Evolutionary conservation across 805 yeast species (phyloP).

Genomic region (Teunomyces panamensis): DNA sequence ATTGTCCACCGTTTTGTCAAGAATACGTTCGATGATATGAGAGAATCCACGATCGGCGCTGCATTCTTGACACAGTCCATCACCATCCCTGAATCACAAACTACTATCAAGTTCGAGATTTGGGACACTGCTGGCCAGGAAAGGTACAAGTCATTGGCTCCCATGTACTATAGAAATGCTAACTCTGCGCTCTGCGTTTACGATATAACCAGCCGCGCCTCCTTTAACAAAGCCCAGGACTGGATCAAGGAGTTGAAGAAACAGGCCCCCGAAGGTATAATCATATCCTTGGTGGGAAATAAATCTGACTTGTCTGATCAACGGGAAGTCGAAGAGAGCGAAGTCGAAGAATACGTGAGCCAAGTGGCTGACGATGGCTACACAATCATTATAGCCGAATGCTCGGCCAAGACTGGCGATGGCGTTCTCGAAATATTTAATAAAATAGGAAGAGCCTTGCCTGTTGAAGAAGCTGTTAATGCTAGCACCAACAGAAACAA

Average conservation of each 20-base stretch:
- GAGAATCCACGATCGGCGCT: slow-evolving; percentile 83
- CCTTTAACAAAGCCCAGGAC: slow-evolving; percentile 66
- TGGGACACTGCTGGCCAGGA: slow-evolving; percentile 92
- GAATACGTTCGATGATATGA: slow-evolving; percentile 66
- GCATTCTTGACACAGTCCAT: slow-evolving; percentile 74
- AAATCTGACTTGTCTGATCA: slow-evolving; percentile 55
- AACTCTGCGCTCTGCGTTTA: slow-evolving; percentile 78
- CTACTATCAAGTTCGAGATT: slow-evolving; percentile 67
- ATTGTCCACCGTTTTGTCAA: slow-evolving; percentile 69
- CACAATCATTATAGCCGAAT: slow-evolving; percentile 32
- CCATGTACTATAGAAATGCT: slow-evolving; percentile 80
- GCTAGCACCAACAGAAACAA: slow-evolving; percentile 23
- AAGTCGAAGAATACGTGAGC: slow-evolving; percentile 48
- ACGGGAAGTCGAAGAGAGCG: slow-evolving; percentile 40
- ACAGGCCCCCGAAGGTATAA: slow-evolving; percentile 71
- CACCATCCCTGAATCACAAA: slow-evolving; percentile 47
- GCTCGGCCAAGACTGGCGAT: slow-evolving; percentile 45
- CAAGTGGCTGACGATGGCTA: slow-evolving; percentile 46
- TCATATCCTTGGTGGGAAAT: slow-evolving; percentile 83
- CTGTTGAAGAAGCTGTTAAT: slow-evolving; percentile 35
- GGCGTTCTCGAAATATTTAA: slow-evolving; percentile 42
- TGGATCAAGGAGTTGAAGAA: slow-evolving; percentile 80
- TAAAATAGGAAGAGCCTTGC: slow-evolving; percentile 40
- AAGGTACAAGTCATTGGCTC: slow-evolving; percentile 71
- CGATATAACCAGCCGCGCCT: slow-evolving; percentile 67